A percentile compares a stretch with the other conserved stretches of the same genome.
Evolutionary conservation across 2,329 filamentous ascomycete species (phyloP).

Genomic region (Curvularia spicifera): DNA sequence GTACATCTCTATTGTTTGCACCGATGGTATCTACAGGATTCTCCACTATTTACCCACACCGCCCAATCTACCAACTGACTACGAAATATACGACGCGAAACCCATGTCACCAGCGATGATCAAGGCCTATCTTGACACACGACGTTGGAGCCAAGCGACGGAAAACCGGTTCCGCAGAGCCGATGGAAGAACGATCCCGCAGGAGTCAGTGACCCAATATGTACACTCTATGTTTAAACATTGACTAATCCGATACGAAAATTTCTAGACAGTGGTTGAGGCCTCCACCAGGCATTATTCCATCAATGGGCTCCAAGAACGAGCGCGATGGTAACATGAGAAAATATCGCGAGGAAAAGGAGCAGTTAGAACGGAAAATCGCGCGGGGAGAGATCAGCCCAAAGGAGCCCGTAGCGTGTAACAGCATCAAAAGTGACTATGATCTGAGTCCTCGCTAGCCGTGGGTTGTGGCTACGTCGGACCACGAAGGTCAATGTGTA

Average conservation of each 20-base stretch:
- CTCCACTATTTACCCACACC: slow-evolving; percentile 4
- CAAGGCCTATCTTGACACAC: slow-evolving; percentile 9
- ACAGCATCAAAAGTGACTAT: slow-evolving; percentile 8
- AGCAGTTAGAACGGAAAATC: slow-evolving; percentile 5
- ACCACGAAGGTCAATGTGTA: neutral
- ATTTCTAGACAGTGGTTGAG: slow-evolving; percentile 6
- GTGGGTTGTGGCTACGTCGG: slow-evolving; percentile 21
- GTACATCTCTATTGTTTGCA: neutral
- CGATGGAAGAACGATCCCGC: slow-evolving; percentile 8
- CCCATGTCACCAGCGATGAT: slow-evolving; percentile 9
- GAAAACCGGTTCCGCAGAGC: slow-evolving; percentile 6
- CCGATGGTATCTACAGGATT: slow-evolving; percentile 7
- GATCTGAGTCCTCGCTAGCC: slow-evolving; percentile 10
- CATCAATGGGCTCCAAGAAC: slow-evolving; percentile 4
- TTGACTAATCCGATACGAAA: neutral
- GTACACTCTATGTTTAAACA: neutral
- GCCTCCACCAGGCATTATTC: slow-evolving; percentile 3
- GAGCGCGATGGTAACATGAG: slow-evolving; percentile 5
- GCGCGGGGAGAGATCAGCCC: slow-evolving; percentile 7
- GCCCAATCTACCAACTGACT: slow-evolving; percentile 2
- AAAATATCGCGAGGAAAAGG: slow-evolving; percentile 2
- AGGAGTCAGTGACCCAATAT: slow-evolving; percentile 4
- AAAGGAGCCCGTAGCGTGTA: slow-evolving; percentile 1
- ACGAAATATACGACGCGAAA: slow-evolving; percentile 8
- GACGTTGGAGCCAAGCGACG: slow-evolving; percentile 5